These are phyloP conservation scores for Boletellus ananas DNA, from an alignment of 768 basidiomycete genomes.

Conservation along the genomic window DNA sequence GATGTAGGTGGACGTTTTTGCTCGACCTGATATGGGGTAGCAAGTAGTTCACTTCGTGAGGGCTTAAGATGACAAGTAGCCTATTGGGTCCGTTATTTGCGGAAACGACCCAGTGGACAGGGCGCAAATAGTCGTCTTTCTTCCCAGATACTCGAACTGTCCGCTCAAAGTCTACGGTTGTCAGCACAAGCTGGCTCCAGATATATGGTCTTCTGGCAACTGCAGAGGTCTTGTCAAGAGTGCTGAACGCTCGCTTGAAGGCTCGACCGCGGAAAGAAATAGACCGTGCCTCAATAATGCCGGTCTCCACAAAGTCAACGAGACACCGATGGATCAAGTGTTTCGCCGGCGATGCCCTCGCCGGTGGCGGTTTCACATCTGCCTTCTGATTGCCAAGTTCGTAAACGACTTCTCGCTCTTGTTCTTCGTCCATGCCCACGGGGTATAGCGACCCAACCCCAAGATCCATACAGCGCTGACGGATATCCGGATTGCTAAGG, in stretches of 20 bases:
- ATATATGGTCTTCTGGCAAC: slow-evolving; percentile 12
- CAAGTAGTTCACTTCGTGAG: slow-evolving; percentile 35
- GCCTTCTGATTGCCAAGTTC: slow-evolving; percentile 43
- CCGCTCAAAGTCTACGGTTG: too few species aligned
- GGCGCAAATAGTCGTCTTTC: too few species aligned
- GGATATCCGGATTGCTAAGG: slow-evolving; percentile 6
- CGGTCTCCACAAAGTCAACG: slow-evolving; percentile 26
- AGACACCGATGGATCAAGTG: slow-evolving; percentile 26
- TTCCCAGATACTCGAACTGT: too few species aligned
- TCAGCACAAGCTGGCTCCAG: slow-evolving; percentile 17
- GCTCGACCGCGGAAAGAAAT: not conserved
- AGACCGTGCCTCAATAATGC: slow-evolving; percentile 15
- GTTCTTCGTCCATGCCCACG: too few species aligned
- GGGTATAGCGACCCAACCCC: too few species aligned
- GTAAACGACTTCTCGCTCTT: too few species aligned
- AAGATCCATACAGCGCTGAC: too few species aligned
- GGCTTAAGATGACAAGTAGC: too few species aligned
- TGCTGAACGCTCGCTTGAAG: slow-evolving; percentile 20
- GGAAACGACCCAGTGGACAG: too few species aligned
- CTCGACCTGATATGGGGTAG: slow-evolving; percentile 35
- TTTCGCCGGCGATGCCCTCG: slow-evolving; percentile 16
- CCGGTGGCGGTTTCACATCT: slow-evolving; percentile 37
- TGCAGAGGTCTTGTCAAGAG: slow-evolving; percentile 8
- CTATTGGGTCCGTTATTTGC: too few species aligned
- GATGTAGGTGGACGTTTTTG: slow-evolving; percentile 36